phyloP scores from a whole-genome alignment of 495 filamentous ascomycete species.

The Echria macrotheca region DNA sequence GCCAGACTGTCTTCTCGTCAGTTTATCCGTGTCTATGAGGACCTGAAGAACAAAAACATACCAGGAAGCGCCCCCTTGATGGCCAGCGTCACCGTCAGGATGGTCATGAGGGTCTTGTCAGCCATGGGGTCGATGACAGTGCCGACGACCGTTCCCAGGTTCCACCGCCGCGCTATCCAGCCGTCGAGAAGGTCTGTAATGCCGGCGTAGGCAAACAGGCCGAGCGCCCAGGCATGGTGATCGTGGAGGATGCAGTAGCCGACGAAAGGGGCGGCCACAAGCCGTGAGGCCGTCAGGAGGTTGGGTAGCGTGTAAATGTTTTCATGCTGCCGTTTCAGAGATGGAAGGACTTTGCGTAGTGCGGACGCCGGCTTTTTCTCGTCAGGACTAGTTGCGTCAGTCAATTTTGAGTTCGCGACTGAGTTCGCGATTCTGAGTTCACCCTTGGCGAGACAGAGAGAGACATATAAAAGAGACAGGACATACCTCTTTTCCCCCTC shows the following conservation, averaged over 20 bases:
- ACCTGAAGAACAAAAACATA: too few species aligned
- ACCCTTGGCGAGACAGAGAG: too few species aligned
- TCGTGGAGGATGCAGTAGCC: constrained; percentile 86
- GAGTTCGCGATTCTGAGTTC: too few species aligned
- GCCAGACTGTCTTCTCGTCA: constrained; percentile 54
- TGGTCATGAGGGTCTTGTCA: constrained; percentile 92
- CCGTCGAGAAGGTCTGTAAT: constrained; percentile 89
- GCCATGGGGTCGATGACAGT: constrained; percentile 95
- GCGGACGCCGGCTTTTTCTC: too few species aligned
- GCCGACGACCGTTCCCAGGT: constrained; percentile 90
- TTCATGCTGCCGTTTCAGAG: constrained; percentile 64
- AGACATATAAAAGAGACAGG: too few species aligned
- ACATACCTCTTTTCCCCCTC: too few species aligned
- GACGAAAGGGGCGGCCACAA: constrained; percentile 77
- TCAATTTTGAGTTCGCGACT: too few species aligned
- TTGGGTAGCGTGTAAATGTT: constrained; percentile 97
- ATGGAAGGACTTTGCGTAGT: too few species aligned
- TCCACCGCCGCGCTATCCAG: constrained; percentile 81
- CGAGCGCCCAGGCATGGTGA: constrained; percentile 69
- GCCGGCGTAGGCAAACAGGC: constrained; percentile 84
- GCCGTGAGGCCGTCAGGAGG: constrained; percentile 78
- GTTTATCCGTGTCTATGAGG: too few species aligned
- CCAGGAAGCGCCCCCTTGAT: constrained; percentile 73
- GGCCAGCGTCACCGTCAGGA: constrained; percentile 77
- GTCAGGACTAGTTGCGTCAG: too few species aligned